phyloP scores from a whole-genome alignment of 495 filamentous ascomycete species.

The Neurospora sp. region DNA sequence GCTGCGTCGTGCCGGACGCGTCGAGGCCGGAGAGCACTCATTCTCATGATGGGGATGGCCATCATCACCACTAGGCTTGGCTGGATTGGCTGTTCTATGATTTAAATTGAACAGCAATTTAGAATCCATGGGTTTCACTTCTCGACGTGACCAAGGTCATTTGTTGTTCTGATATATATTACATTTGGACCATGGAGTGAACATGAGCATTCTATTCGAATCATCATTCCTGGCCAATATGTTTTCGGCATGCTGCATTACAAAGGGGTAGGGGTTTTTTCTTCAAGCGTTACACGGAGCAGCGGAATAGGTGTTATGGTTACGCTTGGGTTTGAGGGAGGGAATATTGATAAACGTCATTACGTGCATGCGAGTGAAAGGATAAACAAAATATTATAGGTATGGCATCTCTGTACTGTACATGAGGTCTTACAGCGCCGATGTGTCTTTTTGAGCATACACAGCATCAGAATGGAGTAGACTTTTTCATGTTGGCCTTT shows the following conservation, averaged over 20 bases:
- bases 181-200: neutral
- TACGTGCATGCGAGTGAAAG: neutral
- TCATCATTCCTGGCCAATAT: neutral
- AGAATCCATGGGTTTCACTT: neutral
- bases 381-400: neutral
- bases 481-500: neutral
- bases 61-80: constrained; percentile 4
- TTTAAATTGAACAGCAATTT: neutral
- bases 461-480: neutral
- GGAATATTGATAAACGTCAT: neutral
- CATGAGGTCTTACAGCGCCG: neutral
- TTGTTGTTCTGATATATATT: neutral
- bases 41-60: constrained; percentile 6
- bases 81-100: neutral
- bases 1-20: constrained; percentile 40
- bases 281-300: neutral
- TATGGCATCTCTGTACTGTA: neutral
- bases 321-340: neutral
- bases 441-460: neutral
- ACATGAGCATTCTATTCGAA: neutral
- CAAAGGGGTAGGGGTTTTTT: neutral
- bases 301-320: neutral
- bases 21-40: constrained; percentile 19
- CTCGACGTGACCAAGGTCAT: neutral
- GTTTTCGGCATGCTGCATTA: neutral